These are phyloP conservation scores for Schizonepeta tenuifolia DNA, from an alignment of 257 asterid species.

Conservation along the genomic window DNA sequence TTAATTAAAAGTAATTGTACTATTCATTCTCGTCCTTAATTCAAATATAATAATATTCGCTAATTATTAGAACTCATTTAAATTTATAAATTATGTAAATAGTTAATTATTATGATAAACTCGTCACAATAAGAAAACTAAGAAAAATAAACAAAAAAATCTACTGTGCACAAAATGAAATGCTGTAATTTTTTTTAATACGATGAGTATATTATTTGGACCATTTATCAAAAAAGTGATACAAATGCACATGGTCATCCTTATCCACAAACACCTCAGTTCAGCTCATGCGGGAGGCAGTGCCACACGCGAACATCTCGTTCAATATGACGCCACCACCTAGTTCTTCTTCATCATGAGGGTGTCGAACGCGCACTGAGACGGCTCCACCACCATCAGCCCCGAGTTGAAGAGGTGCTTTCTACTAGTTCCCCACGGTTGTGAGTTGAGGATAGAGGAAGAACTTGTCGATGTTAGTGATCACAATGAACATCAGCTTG, in stretches of 20 bases:
- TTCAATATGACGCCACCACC: slow-evolving; percentile 61
- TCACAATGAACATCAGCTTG: slow-evolving; percentile 61
- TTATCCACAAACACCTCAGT: slow-evolving; percentile 54
- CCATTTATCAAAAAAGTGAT: too few species aligned
- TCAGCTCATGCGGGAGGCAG: slow-evolving; percentile 56
- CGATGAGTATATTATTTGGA: too few species aligned
- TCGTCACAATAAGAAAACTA: too few species aligned
- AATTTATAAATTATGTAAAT: too few species aligned
- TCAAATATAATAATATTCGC: too few species aligned
- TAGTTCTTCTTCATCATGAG: slow-evolving; percentile 55
- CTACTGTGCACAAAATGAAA: too few species aligned
- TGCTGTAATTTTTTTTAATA: too few species aligned
- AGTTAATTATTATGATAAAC: too few species aligned
- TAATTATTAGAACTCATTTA: too few species aligned
- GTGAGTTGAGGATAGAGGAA: slow-evolving; percentile 73
- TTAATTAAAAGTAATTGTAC: too few species aligned
- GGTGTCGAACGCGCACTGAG: slow-evolving; percentile 58
- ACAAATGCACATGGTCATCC: slow-evolving; percentile 33
- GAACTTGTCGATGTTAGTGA: slow-evolving; percentile 56
- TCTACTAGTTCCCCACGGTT: slow-evolving; percentile 61
- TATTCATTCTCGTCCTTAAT: too few species aligned
- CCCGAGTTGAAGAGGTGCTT: slow-evolving; percentile 80
- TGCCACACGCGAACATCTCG: slow-evolving; percentile 86
- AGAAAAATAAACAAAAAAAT: too few species aligned
- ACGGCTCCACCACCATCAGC: slow-evolving; percentile 83